Conservation (phyloP, 1,139 yeast species). For the Lodderomyces oxycetoniae region DNA sequence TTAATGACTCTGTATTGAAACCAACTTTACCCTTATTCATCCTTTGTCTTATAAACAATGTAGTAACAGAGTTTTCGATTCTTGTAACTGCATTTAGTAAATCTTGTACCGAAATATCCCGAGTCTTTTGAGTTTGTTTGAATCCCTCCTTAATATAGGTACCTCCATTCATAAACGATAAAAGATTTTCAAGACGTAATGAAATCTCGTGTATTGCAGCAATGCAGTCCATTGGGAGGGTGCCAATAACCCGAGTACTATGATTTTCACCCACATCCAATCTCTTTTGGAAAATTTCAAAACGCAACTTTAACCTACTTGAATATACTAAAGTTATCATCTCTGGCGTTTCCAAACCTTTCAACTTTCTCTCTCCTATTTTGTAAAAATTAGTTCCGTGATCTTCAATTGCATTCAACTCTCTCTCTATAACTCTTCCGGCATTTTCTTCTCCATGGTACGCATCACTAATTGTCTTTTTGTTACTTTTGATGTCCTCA, state of each 20-base stretch:
- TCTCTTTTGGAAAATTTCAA: slow-evolving; percentile 38
- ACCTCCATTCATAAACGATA: slow-evolving; percentile 35
- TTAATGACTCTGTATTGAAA: slow-evolving; percentile 20
- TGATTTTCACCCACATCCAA: slow-evolving; percentile 16
- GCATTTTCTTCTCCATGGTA: slow-evolving; percentile 58
- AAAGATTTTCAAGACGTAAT: slow-evolving; percentile 46
- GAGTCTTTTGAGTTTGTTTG: slow-evolving; percentile 5
- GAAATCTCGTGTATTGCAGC: slow-evolving; percentile 47
- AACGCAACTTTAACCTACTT: slow-evolving; percentile 54
- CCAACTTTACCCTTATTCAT: slow-evolving; percentile 24
- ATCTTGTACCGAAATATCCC: slow-evolving; percentile 4
- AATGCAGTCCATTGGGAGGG: slow-evolving; percentile 41
- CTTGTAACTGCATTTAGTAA: slow-evolving; percentile 59
- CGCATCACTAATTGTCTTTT: slow-evolving; percentile 45
- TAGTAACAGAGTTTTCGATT: slow-evolving; percentile 51
- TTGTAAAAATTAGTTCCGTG: slow-evolving; percentile 68
- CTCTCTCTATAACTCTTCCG: slow-evolving; percentile 64
- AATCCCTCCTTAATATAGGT: slow-evolving; percentile 25
- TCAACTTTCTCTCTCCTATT: slow-evolving; percentile 82
- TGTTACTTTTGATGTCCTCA: slow-evolving; percentile 39
- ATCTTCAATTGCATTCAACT: slow-evolving; percentile 59
- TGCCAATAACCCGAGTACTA: slow-evolving; percentile 31
- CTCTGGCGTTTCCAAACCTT: slow-evolving; percentile 94
- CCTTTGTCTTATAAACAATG: slow-evolving; percentile 33
- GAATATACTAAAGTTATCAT: slow-evolving; percentile 79